Evolutionary conservation across 345 rosid species (phyloP), one percentile per base, ranked within the genome.

Genomic region (Hypericum androsaemum): DNA sequence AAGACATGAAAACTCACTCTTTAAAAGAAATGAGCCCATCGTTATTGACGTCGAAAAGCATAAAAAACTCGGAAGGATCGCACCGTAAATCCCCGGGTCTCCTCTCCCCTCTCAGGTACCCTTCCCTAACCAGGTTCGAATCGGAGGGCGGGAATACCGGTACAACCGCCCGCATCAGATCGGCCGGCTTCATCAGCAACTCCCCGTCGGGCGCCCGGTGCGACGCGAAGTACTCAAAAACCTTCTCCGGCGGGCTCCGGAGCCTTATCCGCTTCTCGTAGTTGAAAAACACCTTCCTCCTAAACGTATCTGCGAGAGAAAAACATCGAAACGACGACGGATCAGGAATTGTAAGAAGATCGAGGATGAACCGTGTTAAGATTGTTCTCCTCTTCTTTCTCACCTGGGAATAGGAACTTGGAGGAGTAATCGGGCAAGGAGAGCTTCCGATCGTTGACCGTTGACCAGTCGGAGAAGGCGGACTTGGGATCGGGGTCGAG

Each of bases 111-210:
- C 50, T 67, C 81, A 92, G 73, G 73, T 71, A 92, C 36, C 98
- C 98, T 14, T 85, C 95, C 60, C 98, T 80, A 44, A 92, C 87
- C 15, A 76, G 66, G 54, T 80, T 56, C 13, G 98, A 92, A 63
- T 85, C 95, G 3, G 95, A 83, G 37, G 98, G 94, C 65, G 98
- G 97, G 65, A 92, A 92, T 43, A 92, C 97, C 6, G 97, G 97
- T 35, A 88, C 87, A 7, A 77, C 66, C 2, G 98, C 98, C 3
- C 97, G 80, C 98, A 92, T 92, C 66, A 92, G 64, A 74, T 92
- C 98, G 15, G 66, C 85, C 0, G 97, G 90, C 68, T 50, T 80
- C 98, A 92, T 85, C 15, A 81, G 70, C 54, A 79, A 50, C 67
- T 92, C 94, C 52, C 98, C 90, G 39, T 69, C 71, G 0, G 73